Percentiles rank a stretch among this genome's conserved stretches.
Conservation (phyloP, 495 filamentous ascomycete species). For the Neurospora africana region DNA sequence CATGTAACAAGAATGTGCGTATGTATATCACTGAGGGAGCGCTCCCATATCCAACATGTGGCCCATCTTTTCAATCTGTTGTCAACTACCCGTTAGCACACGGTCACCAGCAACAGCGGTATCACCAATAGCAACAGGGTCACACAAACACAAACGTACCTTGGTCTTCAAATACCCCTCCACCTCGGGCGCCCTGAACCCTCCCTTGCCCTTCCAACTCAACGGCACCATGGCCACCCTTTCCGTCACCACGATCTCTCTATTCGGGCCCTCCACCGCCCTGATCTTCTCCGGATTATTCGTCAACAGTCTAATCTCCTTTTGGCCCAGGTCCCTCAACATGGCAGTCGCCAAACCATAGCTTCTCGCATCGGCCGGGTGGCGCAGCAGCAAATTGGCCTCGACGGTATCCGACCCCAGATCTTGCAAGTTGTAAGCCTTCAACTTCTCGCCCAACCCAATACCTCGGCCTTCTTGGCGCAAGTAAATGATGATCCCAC, state of each 20-base stretch:
- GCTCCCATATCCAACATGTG: conserved; percentile 28
- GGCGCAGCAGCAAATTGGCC: conserved; percentile 80
- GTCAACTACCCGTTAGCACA: background rate
- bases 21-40: conserved; percentile 7
- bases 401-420: conserved; percentile 92
- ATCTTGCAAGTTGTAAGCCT: conserved; percentile 97
- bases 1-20: background rate
- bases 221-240: conserved; percentile 93
- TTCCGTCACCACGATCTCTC: conserved; percentile 80
- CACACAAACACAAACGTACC: conserved; percentile 40
- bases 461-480: conserved; percentile 95
- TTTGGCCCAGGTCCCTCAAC: conserved; percentile 69
- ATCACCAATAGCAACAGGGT: background rate
- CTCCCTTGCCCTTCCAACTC: conserved; percentile 78
- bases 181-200: conserved; percentile 77
- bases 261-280: conserved; percentile 81
- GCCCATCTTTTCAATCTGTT: conserved; percentile 35
- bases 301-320: conserved; percentile 76
- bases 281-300: conserved; percentile 97
- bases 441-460: conserved; percentile 86
- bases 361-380: conserved; percentile 87
- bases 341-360: conserved; percentile 95
- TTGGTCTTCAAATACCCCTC: conserved; percentile 91
- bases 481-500: conserved; percentile 89
- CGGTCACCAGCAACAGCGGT: conserved; percentile 1